phyloP scores from a whole-genome alignment of 2,329 filamentous ascomycete species.

The Phyllosticta citrichinensis region DNA sequence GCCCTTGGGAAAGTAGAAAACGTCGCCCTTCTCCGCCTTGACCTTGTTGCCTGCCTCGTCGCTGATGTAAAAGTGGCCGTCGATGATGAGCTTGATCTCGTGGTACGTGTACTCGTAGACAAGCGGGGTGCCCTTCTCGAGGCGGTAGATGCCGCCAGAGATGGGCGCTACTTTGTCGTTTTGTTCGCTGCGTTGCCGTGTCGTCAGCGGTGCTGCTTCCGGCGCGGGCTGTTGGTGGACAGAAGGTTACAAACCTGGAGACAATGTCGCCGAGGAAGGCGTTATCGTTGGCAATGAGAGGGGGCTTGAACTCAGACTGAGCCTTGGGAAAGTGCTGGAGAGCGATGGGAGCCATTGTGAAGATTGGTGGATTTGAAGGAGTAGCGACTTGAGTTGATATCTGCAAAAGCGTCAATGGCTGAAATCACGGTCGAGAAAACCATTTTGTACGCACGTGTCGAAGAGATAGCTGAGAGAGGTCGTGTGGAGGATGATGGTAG shows the following conservation, averaged over 20 bases:
- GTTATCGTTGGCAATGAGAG: conserved; percentile 58
- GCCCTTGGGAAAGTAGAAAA: conserved; percentile 60
- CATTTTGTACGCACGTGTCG: not conserved
- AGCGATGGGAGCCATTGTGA: conserved; percentile 17
- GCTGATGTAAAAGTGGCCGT: conserved; percentile 55
- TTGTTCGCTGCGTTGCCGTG: conserved; percentile 34
- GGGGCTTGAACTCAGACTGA: conserved; percentile 51
- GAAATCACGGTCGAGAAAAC: not conserved
- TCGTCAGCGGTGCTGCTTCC: conserved; percentile 1
- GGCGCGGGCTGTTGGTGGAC: not conserved
- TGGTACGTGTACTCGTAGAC: conserved; percentile 62
- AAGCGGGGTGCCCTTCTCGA: conserved; percentile 57
- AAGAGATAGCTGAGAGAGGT: not conserved
- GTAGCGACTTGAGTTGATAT: not conserved
- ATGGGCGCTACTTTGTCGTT: conserved; percentile 50
- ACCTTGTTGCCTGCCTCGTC: conserved; percentile 54
- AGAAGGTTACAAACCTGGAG: conserved; percentile 34
- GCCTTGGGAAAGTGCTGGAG: conserved; percentile 49
- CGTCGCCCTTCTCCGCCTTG: conserved; percentile 51
- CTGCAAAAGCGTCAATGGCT: not conserved
- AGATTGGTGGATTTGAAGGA: not conserved
- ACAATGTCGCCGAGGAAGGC: conserved; percentile 56
- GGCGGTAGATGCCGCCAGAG: conserved; percentile 54
- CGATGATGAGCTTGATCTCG: conserved; percentile 65
- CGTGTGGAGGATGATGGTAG: not conserved